phyloP scores from a whole-genome alignment of 345 rosid species.

The Eucalyptus microcorys region DNA sequence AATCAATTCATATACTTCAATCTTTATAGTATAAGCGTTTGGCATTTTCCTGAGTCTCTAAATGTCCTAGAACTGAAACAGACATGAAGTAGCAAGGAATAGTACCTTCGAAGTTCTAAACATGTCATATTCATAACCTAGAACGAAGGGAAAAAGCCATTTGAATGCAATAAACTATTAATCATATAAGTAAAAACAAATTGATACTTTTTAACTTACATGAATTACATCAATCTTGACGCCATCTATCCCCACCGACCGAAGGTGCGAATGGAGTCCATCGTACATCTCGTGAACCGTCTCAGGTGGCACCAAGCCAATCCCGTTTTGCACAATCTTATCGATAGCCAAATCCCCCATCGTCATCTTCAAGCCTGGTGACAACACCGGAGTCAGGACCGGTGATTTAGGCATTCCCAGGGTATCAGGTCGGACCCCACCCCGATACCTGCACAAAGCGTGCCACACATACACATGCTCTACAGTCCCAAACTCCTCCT shows the following conservation, averaged over 20 bases:
- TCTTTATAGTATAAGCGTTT: neutral
- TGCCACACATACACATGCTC: constrained; percentile 94
- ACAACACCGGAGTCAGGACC: constrained; percentile 33
- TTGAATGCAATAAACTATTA: neutral
- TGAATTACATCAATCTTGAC: constrained; percentile 95
- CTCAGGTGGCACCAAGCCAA: constrained; percentile 71
- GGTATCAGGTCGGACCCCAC: constrained; percentile 60
- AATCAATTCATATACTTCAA: neutral
- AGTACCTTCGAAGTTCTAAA: neutral
- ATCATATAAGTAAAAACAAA: neutral
- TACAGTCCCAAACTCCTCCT: constrained; percentile 55
- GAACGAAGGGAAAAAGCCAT: neutral
- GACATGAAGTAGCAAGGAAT: neutral
- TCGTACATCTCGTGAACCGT: constrained; percentile 56
- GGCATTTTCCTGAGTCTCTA: neutral
- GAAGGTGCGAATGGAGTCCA: constrained; percentile 68
- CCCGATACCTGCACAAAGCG: constrained; percentile 89
- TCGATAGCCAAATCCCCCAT: constrained; percentile 95
- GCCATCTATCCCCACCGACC: constrained; percentile 63
- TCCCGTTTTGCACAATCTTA: constrained; percentile 50
- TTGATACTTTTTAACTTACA: constrained; percentile 24
- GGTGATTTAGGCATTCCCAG: constrained; percentile 42
- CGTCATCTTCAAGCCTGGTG: constrained; percentile 55
- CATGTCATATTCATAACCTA: neutral
- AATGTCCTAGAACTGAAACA: neutral